A percentile compares a stretch with the other conserved stretches of the same genome.
Evolutionary conservation across 2,329 filamentous ascomycete genomes (phyloP).

Genomic region (Dactylellina drechsleri): DNA sequence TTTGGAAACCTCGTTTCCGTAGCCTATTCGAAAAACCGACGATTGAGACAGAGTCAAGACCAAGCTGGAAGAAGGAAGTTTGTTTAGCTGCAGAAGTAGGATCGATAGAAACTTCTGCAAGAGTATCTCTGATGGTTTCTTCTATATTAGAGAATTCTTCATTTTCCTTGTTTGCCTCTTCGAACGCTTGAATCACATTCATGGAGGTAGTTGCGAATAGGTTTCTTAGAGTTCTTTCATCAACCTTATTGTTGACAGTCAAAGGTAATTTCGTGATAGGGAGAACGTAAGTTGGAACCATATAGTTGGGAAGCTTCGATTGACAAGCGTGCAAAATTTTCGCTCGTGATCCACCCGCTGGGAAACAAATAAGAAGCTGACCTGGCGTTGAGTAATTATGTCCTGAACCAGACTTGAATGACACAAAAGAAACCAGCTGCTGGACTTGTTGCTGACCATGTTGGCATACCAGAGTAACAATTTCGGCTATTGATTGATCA

Average conservation of each 20-base stretch:
- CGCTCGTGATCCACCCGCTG: slow-evolving; percentile 55
- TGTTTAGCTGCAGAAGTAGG: slow-evolving; percentile 64
- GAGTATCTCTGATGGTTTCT: slow-evolving; percentile 65
- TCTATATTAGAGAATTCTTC: slow-evolving; percentile 59
- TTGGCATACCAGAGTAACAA: slow-evolving; percentile 79
- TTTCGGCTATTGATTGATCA: slow-evolving; percentile 71
- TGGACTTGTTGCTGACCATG: slow-evolving; percentile 79
- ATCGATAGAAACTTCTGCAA: slow-evolving; percentile 68
- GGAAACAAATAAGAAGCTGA: slow-evolving; percentile 36
- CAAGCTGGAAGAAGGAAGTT: slow-evolving; percentile 80
- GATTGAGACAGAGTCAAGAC: slow-evolving; percentile 86
- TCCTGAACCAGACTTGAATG: slow-evolving; percentile 60
- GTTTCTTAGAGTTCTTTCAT: slow-evolving; percentile 74
- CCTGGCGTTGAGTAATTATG: slow-evolving; percentile 20
- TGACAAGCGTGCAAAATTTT: slow-evolving; percentile 70
- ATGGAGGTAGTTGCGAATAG: slow-evolving; percentile 73
- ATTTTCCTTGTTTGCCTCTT: slow-evolving; percentile 55
- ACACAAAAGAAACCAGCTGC: slow-evolving; percentile 80
- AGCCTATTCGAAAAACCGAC: slow-evolving; percentile 75
- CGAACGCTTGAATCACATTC: slow-evolving; percentile 71
- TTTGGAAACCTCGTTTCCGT: slow-evolving; percentile 70
- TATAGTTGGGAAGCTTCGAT: slow-evolving; percentile 78
- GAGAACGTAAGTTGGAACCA: slow-evolving; percentile 88
- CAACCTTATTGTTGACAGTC: slow-evolving; percentile 89
- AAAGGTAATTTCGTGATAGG: slow-evolving; percentile 77